Percentiles rank a stretch among this genome's conserved stretches.
Evolutionary conservation across 805 yeast species (phyloP).

Genomic region (Cephaloascus albidus): DNA sequence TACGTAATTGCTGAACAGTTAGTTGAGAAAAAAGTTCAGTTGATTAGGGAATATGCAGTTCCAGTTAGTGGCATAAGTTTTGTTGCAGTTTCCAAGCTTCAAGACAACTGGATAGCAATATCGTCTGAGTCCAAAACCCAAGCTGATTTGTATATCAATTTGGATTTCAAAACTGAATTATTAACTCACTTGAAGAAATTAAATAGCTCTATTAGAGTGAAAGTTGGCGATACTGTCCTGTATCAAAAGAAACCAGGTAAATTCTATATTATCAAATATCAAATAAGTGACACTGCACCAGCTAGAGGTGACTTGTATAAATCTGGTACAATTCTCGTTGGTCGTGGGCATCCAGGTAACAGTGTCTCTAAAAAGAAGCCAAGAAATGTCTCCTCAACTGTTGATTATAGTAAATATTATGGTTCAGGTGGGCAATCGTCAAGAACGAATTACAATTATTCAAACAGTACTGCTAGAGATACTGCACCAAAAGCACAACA

Average conservation of each 20-base stretch:
- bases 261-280: constrained; percentile 68
- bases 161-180: constrained; percentile 84
- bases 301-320: constrained; percentile 66
- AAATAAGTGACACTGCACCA: constrained; percentile 56
- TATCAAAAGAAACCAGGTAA: constrained; percentile 90
- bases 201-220: constrained; percentile 48
- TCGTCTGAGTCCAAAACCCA: constrained; percentile 41
- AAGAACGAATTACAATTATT: too few species aligned
- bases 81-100: constrained; percentile 62
- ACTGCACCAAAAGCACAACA: constrained; percentile 8
- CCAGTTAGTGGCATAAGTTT: constrained; percentile 50
- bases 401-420: constrained; percentile 33
- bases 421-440: constrained; percentile 16
- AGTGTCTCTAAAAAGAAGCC: constrained; percentile 73
- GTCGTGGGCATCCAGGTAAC: constrained; percentile 67
- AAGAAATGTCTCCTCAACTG: constrained; percentile 32
- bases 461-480: too few species aligned
- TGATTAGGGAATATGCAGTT: constrained; percentile 55
- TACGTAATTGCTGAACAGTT: constrained; percentile 69
- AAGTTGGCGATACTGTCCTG: constrained; percentile 60
- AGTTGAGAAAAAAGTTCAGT: constrained; percentile 44
- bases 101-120: constrained; percentile 90
- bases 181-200: constrained; percentile 61
- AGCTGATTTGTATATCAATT: constrained; percentile 76
- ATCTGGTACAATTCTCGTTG: constrained; percentile 78